Conservation (phyloP, 352 stramenopile genomes). For the Phytopythium montanum region DNA sequence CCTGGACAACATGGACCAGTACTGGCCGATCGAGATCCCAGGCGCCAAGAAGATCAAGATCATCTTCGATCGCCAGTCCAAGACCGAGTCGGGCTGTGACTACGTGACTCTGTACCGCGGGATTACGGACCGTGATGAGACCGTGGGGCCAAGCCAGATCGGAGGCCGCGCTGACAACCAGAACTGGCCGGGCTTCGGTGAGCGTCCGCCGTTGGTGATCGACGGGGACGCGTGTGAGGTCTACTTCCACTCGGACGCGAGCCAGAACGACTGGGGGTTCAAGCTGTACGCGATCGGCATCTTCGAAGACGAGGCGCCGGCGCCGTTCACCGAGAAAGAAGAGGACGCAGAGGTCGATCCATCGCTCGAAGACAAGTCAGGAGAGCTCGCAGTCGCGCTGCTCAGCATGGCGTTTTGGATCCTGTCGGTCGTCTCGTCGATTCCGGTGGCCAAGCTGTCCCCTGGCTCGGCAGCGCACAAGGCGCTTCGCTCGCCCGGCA, state of each 20-base stretch:
- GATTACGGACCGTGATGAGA: slow-evolving; percentile 36
- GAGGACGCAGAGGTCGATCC: neutral
- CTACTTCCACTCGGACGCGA: slow-evolving; percentile 80
- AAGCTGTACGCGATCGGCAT: slow-evolving; percentile 78
- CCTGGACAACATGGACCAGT: slow-evolving; percentile 56
- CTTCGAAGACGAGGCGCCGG: slow-evolving; percentile 33
- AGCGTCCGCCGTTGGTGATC: slow-evolving; percentile 62
- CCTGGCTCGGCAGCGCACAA: slow-evolving; percentile 13
- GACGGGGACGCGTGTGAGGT: slow-evolving; percentile 70
- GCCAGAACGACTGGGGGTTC: slow-evolving; percentile 89
- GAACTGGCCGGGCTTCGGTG: slow-evolving; percentile 79
- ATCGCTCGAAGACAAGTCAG: neutral
- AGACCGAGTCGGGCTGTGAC: slow-evolving; percentile 61
- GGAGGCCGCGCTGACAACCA: slow-evolving; percentile 55
- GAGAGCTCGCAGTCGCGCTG: slow-evolving; percentile 18
- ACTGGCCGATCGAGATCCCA: slow-evolving; percentile 65
- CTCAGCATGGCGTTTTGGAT: slow-evolving; percentile 39
- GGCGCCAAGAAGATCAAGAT: slow-evolving; percentile 63
- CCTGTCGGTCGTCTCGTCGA: slow-evolving; percentile 21
- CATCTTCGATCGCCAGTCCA: slow-evolving; percentile 66
- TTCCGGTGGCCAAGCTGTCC: slow-evolving; percentile 12
- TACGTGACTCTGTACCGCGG: slow-evolving; percentile 74
- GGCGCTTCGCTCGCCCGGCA: slow-evolving; percentile 26
- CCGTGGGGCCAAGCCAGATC: slow-evolving; percentile 53
- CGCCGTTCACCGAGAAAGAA: neutral